Percentiles rank a stretch among this genome's conserved stretches.
phyloP scores from a whole-genome alignment of 768 basidiomycete genomes.

The Amanita exitialis region DNA sequence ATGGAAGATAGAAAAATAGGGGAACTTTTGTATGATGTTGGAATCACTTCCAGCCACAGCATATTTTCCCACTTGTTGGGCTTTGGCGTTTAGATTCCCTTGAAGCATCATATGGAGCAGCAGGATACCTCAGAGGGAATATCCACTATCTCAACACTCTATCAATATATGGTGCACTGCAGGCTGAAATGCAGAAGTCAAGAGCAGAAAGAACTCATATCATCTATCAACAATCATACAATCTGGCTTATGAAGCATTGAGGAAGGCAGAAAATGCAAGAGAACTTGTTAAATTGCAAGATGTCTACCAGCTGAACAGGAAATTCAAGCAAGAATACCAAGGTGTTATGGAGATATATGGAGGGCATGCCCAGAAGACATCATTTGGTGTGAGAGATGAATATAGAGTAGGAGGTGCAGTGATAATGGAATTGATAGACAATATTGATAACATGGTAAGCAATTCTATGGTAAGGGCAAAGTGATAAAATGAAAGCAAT shows the following conservation, averaged over 20 bases:
- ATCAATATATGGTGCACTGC: conserved; percentile 10
- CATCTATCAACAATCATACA: not conserved
- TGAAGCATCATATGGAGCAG: too few relatives aligned
- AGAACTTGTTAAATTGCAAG: not conserved
- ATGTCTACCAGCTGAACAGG: too few relatives aligned
- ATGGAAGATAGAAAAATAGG: not conserved
- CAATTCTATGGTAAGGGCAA: not conserved
- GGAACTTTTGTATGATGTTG: not conserved
- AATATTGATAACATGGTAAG: not conserved
- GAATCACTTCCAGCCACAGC: not conserved
- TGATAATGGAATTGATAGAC: not conserved
- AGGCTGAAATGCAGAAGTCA: conserved; percentile 7
- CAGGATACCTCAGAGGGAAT: too few relatives aligned
- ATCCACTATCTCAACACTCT: conserved; percentile 12
- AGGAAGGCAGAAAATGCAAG: not conserved
- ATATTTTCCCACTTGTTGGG: conserved; percentile 8
- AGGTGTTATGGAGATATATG: too few relatives aligned
- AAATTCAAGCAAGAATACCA: too few relatives aligned
- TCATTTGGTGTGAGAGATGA: too few relatives aligned
- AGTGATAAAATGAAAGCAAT: not conserved
- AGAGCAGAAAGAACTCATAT: not conserved
- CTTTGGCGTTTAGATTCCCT: too few relatives aligned
- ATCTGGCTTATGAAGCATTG: not conserved
- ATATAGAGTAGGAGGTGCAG: too few relatives aligned
- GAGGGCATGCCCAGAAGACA: too few relatives aligned